Conservation (phyloP, 768 basidiomycete species). For the Wakefieldia striispora region DNA sequence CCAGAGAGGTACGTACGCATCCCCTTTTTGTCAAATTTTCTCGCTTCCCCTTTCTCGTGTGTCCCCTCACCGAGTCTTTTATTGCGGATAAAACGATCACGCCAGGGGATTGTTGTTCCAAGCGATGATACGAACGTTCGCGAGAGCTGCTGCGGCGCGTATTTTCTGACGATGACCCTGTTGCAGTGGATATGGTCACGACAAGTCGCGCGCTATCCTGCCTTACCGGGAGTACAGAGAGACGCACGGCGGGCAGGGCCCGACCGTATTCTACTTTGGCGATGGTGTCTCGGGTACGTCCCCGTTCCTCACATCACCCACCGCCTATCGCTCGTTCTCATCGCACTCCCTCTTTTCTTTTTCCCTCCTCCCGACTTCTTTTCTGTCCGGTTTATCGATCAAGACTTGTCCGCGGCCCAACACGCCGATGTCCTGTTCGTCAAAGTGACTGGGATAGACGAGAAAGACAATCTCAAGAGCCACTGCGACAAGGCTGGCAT, state of each 20-base stretch:
- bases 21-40: background rate
- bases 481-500: conserved; percentile 83
- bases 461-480: conserved; percentile 75
- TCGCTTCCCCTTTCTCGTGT: background rate
- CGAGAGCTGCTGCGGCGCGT: too few species aligned
- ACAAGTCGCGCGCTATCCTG: conserved; percentile 93
- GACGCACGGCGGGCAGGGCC: conserved; percentile 32
- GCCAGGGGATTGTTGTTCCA: background rate
- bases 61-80: too few species aligned
- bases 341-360: background rate
- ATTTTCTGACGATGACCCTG: background rate
- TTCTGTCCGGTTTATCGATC: background rate
- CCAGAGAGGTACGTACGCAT: conserved; percentile 65
- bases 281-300: conserved; percentile 89
- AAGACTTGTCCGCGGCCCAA: conserved; percentile 88
- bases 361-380: too few species aligned
- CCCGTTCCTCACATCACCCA: background rate
- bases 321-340: background rate
- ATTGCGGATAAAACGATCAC: background rate
- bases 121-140: background rate
- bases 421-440: conserved; percentile 96
- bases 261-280: conserved; percentile 93
- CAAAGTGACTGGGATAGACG: conserved; percentile 72
- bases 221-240: conserved; percentile 63
- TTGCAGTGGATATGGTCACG: conserved; percentile 83